phyloP scores from a whole-genome alignment of 179 eudicot genomes.

The Silene coronaria region DNA sequence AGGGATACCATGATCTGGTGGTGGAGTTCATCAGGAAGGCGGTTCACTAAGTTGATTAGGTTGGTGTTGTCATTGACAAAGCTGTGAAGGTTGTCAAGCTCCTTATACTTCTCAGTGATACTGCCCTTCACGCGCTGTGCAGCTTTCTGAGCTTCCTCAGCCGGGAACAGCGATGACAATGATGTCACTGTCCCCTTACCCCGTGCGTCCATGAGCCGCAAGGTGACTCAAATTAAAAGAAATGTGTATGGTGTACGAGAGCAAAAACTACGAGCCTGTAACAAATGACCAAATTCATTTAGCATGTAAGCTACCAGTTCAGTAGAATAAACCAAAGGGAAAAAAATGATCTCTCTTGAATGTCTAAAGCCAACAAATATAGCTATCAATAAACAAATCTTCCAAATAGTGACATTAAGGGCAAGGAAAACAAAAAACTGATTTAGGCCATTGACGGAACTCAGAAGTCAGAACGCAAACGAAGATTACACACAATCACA shows the following conservation, averaged over 20 bases:
- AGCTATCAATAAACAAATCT: too few relatives aligned
- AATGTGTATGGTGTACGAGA: not conserved
- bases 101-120: constrained; percentile 38
- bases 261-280: not conserved
- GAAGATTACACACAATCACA: too few relatives aligned
- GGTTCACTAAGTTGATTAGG: constrained; percentile 64
- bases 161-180: constrained; percentile 54
- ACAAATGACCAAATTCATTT: not conserved
- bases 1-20: constrained; percentile 63
- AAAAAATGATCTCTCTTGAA: too few relatives aligned
- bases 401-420: too few relatives aligned
- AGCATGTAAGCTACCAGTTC: too few relatives aligned
- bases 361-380: too few relatives aligned
- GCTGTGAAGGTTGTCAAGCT: constrained; percentile 35
- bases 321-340: too few relatives aligned
- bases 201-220: constrained; percentile 15
- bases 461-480: too few relatives aligned
- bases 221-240: not conserved
- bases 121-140: constrained; percentile 48
- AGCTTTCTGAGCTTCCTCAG: constrained; percentile 68
- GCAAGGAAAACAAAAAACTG: too few relatives aligned
- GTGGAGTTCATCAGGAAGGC: constrained; percentile 80
- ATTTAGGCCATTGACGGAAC: too few relatives aligned
- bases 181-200: constrained; percentile 66
- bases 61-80: constrained; percentile 52